A percentile compares a stretch with the other conserved stretches of the same genome.
phyloP scores from a whole-genome alignment of 345 rosid species.

The Syzygium aqueum region DNA sequence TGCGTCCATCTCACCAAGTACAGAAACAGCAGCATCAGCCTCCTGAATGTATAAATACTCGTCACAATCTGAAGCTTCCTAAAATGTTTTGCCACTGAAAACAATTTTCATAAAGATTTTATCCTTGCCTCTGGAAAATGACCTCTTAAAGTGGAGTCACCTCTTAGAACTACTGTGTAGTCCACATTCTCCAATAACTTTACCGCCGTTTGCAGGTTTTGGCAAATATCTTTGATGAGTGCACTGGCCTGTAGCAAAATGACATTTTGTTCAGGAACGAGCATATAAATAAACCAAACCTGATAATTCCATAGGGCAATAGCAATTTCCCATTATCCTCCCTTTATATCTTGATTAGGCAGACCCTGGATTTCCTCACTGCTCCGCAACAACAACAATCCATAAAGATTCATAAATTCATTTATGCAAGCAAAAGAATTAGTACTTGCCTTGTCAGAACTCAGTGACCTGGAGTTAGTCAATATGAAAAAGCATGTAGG shows the following conservation, averaged over 20 bases:
- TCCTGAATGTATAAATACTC: constrained; percentile 38
- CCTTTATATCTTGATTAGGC: not conserved
- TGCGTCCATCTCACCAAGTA: constrained; percentile 85
- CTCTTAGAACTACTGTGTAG: constrained; percentile 82
- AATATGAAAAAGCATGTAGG: constrained; percentile 86
- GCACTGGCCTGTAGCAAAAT: constrained; percentile 49
- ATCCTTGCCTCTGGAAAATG: constrained; percentile 89
- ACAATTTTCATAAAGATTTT: not conserved
- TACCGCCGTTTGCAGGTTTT: constrained; percentile 57
- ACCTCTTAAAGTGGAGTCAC: constrained; percentile 96
- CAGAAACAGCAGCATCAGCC: constrained; percentile 81
- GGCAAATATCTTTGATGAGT: constrained; percentile 63
- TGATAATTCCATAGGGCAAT: not conserved
- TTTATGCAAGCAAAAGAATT: not conserved
- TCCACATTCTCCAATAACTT: constrained; percentile 46
- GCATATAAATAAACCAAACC: not conserved
- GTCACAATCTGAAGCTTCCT: not conserved
- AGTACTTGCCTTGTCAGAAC: constrained; percentile 70
- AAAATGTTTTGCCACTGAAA: not conserved
- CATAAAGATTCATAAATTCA: not conserved
- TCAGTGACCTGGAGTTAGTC: constrained; percentile 83
- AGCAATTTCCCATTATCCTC: not conserved
- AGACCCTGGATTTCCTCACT: not conserved
- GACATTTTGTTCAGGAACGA: not conserved
- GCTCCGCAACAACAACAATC: not conserved